Base-by-base conservation (phyloP, 129 eudicot genomes). In the Cynara cardunculus region DNA sequence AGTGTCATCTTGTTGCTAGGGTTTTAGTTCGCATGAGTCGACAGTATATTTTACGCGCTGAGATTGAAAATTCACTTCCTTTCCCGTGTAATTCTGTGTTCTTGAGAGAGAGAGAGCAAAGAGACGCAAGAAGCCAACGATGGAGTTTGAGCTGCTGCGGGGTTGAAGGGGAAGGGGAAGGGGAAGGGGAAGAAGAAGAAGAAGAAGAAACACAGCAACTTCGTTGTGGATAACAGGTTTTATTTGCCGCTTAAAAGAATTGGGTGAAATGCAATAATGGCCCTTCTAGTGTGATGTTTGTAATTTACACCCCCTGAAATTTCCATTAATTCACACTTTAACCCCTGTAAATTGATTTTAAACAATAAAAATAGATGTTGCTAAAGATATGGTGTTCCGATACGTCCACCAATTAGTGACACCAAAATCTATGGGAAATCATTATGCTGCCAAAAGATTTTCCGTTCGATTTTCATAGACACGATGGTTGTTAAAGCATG, bases 221-320 rank as follows among this genome's bases (percentile, higher is more conserved):
- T 69, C 19, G 89, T 80, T 88, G 86, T 86, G 89, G 89, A 88
- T 83, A 88, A 88, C 82, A 82, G 46, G 83, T 81, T 77, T 69
- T 77, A 71, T 79, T 85, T 87, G 78, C 83, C 91, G 87, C 87
- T 82, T 85, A 30, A 87, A 73, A 77, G 70, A 81, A 30, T 35
- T 37, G 74, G 44, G 56, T 14, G 69, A 71, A 68, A 34, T 77
- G 67, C 44, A 68, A 5, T 16, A 70, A 77, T 76, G 27, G 74
- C 12, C 86, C 86, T 19, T 71, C 0, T 34, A 71, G 69, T 77
- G 39, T 76, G 5, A 76, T 4, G n/a, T 32, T 46, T 70, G 64
- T 27, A 82, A 67, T 25, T 30, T 56, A 79, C 34, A 73, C 37
- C 30, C 39, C 68, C 35, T 14, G 62, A 0, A 46, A 16, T 16